Percentiles rank a stretch among this genome's conserved stretches.
Conservation (phyloP, 805 yeast species). For the Limtongia smithiae region DNA sequence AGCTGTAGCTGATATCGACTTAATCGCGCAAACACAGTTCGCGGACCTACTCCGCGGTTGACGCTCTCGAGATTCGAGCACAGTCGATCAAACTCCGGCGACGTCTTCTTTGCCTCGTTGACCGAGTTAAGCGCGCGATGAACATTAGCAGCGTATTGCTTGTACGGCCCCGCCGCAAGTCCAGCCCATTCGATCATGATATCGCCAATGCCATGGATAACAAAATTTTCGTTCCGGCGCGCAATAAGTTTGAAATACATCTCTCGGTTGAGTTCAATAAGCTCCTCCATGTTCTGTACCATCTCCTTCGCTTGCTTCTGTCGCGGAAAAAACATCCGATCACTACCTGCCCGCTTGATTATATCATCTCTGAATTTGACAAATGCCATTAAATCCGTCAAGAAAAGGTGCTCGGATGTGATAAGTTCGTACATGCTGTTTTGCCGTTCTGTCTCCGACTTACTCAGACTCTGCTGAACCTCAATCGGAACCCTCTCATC, state of each 20-base stretch:
- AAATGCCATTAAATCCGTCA: conserved; percentile 63
- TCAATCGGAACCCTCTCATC: conserved; percentile 17
- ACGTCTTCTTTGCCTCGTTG: conserved; percentile 43
- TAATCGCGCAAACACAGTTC: conserved; percentile 43
- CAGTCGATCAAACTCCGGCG: conserved; percentile 56
- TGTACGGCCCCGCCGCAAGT: conserved; percentile 52
- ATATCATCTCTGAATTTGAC: conserved; percentile 54
- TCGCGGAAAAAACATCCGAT: too few relatives aligned
- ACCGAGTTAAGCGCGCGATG: conserved; percentile 41
- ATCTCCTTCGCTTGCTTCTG: conserved; percentile 58
- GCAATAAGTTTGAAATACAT: conserved; percentile 57
- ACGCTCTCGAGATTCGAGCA: conserved; percentile 29
- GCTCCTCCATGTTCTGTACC: conserved; percentile 52
- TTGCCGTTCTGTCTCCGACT: conserved; percentile 56
- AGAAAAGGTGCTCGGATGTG: conserved; percentile 64
- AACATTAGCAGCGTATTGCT: conserved; percentile 52
- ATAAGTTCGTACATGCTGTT: conserved; percentile 73
- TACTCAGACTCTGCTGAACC: conserved; percentile 19
- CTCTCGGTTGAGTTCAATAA: conserved; percentile 54
- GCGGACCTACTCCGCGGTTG: conserved; percentile 5
- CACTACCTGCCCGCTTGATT: too few relatives aligned
- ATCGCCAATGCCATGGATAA: conserved; percentile 59
- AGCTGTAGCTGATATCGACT: conserved; percentile 62
- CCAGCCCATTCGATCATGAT: conserved; percentile 63
- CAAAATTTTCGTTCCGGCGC: conserved; percentile 60